These are phyloP conservation scores for Myriosclerotinia scirpicola DNA, from an alignment of 2,329 filamentous ascomycete species.

Conservation along the genomic window DNA sequence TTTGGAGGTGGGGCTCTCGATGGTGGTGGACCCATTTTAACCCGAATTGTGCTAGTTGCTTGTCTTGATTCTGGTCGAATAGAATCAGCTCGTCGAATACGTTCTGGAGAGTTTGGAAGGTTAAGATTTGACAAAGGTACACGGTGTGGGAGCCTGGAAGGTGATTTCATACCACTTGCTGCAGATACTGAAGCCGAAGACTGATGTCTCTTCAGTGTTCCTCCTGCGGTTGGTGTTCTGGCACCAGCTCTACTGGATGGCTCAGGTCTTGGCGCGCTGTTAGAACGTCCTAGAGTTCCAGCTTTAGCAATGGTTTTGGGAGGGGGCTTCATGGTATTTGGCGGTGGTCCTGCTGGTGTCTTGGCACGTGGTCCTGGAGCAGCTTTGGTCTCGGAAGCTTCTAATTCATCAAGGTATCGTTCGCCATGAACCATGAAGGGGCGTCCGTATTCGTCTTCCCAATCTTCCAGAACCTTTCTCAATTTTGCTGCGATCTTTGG, in stretches of 20 bases:
- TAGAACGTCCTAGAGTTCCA: constrained; percentile 35
- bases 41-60: constrained; percentile 42
- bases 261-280: constrained; percentile 34
- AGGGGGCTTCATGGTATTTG: constrained; percentile 43
- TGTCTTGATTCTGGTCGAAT: constrained; percentile 33
- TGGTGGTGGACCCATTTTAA: constrained; percentile 53
- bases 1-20: constrained; percentile 77
- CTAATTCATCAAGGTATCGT: constrained; percentile 83
- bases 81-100: constrained; percentile 43
- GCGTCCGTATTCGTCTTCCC: constrained; percentile 91
- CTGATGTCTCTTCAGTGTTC: constrained; percentile 38
- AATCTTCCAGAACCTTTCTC: constrained; percentile 74
- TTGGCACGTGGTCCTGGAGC: constrained; percentile 67
- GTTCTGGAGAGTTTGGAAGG: constrained; percentile 79
- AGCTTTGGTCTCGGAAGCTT: constrained; percentile 58
- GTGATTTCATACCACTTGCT: constrained; percentile 48
- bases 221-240: constrained; percentile 56
- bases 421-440: constrained; percentile 93
- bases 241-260: constrained; percentile 38
- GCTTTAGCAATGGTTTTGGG: constrained; percentile 30
- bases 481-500: constrained; percentile 89
- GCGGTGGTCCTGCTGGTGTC: constrained; percentile 66
- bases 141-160: constrained; percentile 68
- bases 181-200: constrained; percentile 27
- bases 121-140: constrained; percentile 68